Base-by-base conservation (phyloP, 495 filamentous ascomycete species). In the Glarea lozoyensis region DNA sequence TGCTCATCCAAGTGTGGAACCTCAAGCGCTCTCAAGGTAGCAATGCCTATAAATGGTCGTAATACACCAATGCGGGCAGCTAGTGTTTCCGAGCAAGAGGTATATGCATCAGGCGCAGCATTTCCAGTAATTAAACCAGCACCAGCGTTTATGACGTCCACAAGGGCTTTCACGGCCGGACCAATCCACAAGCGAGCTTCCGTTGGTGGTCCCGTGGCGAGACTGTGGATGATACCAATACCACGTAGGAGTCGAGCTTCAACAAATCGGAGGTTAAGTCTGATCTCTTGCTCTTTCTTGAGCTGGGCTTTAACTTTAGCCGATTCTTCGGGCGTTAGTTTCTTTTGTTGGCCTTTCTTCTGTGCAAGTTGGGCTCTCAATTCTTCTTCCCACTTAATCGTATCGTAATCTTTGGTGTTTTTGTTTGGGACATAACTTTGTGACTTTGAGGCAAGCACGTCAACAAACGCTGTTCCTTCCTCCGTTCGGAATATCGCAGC, bases 331-430 rank as follows among this genome's bases (percentile, higher is more conserved):
- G 82, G 62, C 0, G 84, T 90, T 23, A 97, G 77, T 62, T 96
- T 97, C 67, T 84, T 88, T 51, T 88, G 79, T 29, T 84, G 76
- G 2, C 93, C 93, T 64, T 88, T 92, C 69, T 96, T 98, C 51
- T 85, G 69, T 17, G 87, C 89, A 30, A 98, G 65, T 54, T 97
- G 88, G 24, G 76, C 73, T 36, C 88, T 66, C n/a, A 97, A 72
- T 43, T 97, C 92, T 54, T 85, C 80, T 60, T 98, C 92, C 92
- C 92, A 98, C 63, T 95, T 96, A 37, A 95, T 56, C 1, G 86
- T 94, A 53, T 97, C 84, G 48, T 95, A 94, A 58, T 97, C 92
- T 59, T 86, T 95, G 42, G 56, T 78, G 51, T 83, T 95, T 61
- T 86, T 95, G 54, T 85, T 76, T 6, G 84, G 73, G 11, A 75